Conservation (phyloP, 2,329 filamentous ascomycete genomes). For the Fusarium sp. region DNA sequence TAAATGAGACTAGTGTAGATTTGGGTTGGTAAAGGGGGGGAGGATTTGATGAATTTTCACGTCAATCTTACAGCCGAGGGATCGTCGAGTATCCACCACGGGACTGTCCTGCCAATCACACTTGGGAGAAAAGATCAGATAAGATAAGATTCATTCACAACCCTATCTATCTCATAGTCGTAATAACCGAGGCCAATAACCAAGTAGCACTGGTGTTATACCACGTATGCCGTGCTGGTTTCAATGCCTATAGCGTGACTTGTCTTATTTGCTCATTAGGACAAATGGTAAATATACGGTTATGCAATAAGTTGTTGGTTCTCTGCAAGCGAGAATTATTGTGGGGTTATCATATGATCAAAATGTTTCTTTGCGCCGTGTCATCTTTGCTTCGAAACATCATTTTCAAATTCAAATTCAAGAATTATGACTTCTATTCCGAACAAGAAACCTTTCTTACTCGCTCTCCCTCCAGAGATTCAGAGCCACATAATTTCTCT, state of each 20-base stretch:
- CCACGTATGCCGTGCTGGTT: rapidly evolving
- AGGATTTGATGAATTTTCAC: conserved; percentile 21
- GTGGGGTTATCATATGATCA: background rate
- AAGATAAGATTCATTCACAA: conserved; percentile 1
- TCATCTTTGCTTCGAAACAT: background rate
- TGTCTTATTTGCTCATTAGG: rapidly evolving
- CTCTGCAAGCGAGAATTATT: background rate
- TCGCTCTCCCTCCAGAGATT: background rate
- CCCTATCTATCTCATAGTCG: rapidly evolving
- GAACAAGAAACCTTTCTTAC: rapidly evolving
- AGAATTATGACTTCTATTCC: background rate
- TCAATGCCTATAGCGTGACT: background rate
- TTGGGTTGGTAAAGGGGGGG: conserved; percentile 9
- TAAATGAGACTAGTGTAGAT: conserved; percentile 17
- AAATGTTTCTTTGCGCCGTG: background rate
- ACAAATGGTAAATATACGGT: background rate
- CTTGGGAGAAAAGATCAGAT: background rate
- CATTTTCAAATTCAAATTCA: rapidly evolving
- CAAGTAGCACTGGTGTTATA: rapidly evolving
- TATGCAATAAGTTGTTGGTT: background rate
- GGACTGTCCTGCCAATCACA: background rate
- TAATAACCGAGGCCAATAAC: rapidly evolving
- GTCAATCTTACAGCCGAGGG: background rate
- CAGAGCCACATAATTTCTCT: background rate
- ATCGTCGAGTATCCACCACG: background rate